These are phyloP conservation scores for Pythium scleroteichum DNA, from an alignment of 352 stramenopile genomes.

Conservation along the genomic window DNA sequence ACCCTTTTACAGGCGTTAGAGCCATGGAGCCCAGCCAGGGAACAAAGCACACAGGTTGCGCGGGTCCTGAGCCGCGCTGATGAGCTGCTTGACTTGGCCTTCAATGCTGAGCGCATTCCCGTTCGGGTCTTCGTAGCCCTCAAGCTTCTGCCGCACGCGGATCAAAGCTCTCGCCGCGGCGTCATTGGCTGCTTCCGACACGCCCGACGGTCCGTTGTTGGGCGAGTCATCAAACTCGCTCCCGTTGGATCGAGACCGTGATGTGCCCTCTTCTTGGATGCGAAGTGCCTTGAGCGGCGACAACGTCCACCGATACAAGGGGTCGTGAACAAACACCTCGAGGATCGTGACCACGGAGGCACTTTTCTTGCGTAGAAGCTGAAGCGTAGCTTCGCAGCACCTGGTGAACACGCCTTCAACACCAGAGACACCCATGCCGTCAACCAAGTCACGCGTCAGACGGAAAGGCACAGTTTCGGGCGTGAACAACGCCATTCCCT, in stretches of 20 bases:
- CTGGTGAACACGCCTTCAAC: constrained; percentile 96
- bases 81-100: constrained; percentile 98
- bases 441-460: constrained; percentile 98
- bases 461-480: constrained; percentile 99
- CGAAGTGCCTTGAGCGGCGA: constrained; percentile 88
- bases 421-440: constrained; percentile 97
- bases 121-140: constrained; percentile 97
- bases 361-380: constrained; percentile 91
- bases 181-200: constrained; percentile 54
- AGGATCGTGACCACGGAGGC: constrained; percentile 97
- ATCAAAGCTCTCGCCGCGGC: constrained; percentile 93
- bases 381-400: constrained; percentile 93
- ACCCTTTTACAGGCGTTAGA: constrained; percentile 43
- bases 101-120: constrained; percentile 97
- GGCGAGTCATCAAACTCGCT: constrained; percentile 30
- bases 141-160: constrained; percentile 97
- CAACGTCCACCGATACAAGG: constrained; percentile 98
- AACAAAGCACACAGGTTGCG: constrained; percentile 97
- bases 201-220: constrained; percentile 1
- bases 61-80: constrained; percentile 94
- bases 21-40: constrained; percentile 95
- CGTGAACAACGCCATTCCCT: constrained; percentile 91
- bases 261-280: constrained; percentile 67
- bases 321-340: constrained; percentile 98
- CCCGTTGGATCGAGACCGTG: background rate